Percentiles rank a stretch among this genome's conserved stretches.
Evolutionary conservation across 768 basidiomycete species (phyloP).

Genomic region (Pisolithus marmoratus): DNA sequence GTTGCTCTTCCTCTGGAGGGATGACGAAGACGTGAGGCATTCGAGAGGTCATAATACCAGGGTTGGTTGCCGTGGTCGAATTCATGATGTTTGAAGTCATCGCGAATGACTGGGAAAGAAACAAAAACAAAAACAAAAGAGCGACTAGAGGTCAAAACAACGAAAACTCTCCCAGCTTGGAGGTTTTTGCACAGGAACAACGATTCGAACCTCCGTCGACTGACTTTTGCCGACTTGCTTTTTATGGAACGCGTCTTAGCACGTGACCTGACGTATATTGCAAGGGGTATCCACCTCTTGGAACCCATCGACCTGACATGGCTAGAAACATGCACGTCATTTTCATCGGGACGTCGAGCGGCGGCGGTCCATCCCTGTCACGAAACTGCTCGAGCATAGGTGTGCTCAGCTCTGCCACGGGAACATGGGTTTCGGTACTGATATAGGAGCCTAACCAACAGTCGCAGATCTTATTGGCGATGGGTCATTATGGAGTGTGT

Average conservation of each 20-base stretch:
- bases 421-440: neutral
- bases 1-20: conserved; percentile 54
- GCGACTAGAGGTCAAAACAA: conserved; percentile 7
- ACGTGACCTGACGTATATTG: too few relatives aligned
- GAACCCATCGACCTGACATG: conserved; percentile 27
- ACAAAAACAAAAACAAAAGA: conserved; percentile 6
- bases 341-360: conserved; percentile 73
- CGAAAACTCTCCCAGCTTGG: conserved; percentile 6
- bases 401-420: conserved; percentile 3
- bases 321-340: conserved; percentile 47
- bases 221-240: too few relatives aligned
- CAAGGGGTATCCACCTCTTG: conserved; percentile 6
- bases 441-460: conserved; percentile 5
- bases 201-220: neutral
- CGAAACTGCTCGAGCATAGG: conserved; percentile 70
- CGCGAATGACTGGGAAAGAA: neutral
- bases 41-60: conserved; percentile 1
- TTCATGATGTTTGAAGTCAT: conserved; percentile 13
- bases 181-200: conserved; percentile 1
- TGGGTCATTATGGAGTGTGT: conserved; percentile 63
- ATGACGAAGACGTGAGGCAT: conserved; percentile 51
- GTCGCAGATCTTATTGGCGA: conserved; percentile 52
- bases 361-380: conserved; percentile 68
- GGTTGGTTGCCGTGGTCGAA: conserved; percentile 6
- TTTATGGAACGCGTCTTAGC: too few relatives aligned